Conservation (phyloP, 2,329 filamentous ascomycete genomes). For the Venturiaceae sp. region DNA sequence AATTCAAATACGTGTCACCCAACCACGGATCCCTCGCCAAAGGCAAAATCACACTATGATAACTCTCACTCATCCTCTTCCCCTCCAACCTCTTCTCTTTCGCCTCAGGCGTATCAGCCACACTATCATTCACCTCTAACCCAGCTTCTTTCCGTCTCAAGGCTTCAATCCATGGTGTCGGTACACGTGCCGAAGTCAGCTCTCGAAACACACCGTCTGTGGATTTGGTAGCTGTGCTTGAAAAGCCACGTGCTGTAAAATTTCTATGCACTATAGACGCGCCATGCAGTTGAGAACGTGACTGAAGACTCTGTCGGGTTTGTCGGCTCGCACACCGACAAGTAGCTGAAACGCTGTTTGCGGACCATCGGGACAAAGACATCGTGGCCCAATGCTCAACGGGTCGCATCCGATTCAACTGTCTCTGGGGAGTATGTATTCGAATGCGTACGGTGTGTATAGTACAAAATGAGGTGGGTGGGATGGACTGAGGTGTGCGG, state of each 20-base stretch:
- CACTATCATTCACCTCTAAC: constrained; percentile 16
- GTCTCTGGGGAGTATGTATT: neutral
- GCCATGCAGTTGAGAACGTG: neutral
- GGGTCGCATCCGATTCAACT: neutral
- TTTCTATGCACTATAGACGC: neutral
- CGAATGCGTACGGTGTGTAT: neutral
- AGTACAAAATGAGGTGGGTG: neutral
- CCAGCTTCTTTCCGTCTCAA: constrained; percentile 37
- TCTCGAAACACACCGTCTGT: constrained; percentile 53
- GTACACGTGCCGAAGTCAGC: constrained; percentile 49
- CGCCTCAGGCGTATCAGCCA: neutral
- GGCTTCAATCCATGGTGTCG: constrained; percentile 61
- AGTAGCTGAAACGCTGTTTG: neutral
- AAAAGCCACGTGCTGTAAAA: constrained; percentile 2
- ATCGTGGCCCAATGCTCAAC: neutral
- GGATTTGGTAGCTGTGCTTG: neutral
- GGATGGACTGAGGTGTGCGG: neutral
- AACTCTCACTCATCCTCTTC: constrained; percentile 63
- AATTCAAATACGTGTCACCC: constrained; percentile 68
- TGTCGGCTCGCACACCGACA: neutral
- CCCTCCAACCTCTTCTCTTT: constrained; percentile 49
- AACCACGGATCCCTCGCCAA: constrained; percentile 67
- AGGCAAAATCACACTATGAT: constrained; percentile 57
- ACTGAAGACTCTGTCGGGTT: neutral
- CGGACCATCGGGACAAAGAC: neutral